A percentile compares a stretch with the other conserved stretches of the same genome.
Evolutionary conservation across 306 rosid genomes (phyloP).

Genomic region (Malus asiatica): DNA sequence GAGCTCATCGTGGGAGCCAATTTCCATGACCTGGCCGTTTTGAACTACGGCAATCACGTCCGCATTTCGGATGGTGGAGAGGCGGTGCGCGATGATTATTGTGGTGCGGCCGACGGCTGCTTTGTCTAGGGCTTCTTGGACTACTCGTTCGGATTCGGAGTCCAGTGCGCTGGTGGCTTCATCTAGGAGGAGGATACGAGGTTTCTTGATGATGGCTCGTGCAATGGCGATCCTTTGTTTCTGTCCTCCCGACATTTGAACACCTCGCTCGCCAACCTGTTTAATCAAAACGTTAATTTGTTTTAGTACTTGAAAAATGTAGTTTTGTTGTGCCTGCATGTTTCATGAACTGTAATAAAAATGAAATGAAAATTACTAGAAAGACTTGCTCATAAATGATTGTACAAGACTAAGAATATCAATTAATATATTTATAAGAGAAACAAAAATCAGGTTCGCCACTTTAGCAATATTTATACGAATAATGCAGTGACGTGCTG

Average conservation of each 20-base stretch:
- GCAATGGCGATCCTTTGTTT: constrained; percentile 92
- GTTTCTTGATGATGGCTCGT: constrained; percentile 66
- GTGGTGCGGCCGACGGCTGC: constrained; percentile 81
- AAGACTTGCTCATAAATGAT: not conserved
- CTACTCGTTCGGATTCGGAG: constrained; percentile 70
- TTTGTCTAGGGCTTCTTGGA: constrained; percentile 80
- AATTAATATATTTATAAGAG: too few relatives aligned
- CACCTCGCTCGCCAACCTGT: constrained; percentile 88
- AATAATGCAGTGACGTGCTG: too few relatives aligned
- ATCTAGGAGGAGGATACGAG: constrained; percentile 61
- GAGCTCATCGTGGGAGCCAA: constrained; percentile 57
- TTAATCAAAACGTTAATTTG: not conserved
- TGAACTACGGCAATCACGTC: constrained; percentile 66
- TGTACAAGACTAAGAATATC: too few relatives aligned
- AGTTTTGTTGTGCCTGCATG: not conserved
- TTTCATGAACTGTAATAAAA: not conserved
- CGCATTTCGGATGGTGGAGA: constrained; percentile 72
- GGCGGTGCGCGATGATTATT: constrained; percentile 72
- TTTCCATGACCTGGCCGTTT: constrained; percentile 52
- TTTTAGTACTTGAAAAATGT: not conserved
- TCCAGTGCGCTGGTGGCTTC: constrained; percentile 95
- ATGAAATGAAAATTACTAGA: not conserved
- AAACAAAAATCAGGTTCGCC: too few relatives aligned
- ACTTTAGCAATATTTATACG: too few relatives aligned
- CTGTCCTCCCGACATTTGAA: constrained; percentile 95